Conservation (phyloP, 345 rosid species). For the Arabis hirsuta region DNA sequence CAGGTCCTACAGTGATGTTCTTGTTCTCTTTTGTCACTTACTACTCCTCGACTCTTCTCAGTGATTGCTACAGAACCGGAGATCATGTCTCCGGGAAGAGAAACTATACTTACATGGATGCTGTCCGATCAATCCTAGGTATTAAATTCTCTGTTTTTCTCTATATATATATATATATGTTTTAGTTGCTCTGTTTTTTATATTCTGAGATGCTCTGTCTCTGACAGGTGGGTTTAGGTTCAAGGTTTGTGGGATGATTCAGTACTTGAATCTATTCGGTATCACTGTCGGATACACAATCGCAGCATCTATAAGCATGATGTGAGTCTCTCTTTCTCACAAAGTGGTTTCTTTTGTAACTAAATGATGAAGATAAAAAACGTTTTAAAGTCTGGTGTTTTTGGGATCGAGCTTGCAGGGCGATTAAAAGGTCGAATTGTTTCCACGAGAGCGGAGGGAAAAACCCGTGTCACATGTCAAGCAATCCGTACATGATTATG, state of each 20-base stretch:
- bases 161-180: neutral
- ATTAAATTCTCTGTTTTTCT: slow-evolving; percentile 10
- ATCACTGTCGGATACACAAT: slow-evolving; percentile 73
- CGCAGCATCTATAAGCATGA: slow-evolving; percentile 83
- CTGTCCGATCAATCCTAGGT: slow-evolving; percentile 80
- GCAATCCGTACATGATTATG: slow-evolving; percentile 78
- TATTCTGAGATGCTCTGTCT: slow-evolving; percentile 20
- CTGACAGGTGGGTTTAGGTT: slow-evolving; percentile 65
- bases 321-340: slow-evolving; percentile 46
- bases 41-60: slow-evolving; percentile 69
- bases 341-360: neutral
- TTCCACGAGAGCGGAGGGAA: slow-evolving; percentile 67
- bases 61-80: slow-evolving; percentile 70
- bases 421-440: slow-evolving; percentile 76
- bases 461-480: slow-evolving; percentile 64
- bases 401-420: slow-evolving; percentile 49
- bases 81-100: slow-evolving; percentile 66
- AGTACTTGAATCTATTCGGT: slow-evolving; percentile 73
- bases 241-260: slow-evolving; percentile 67
- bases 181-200: neutral
- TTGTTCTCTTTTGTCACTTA: slow-evolving; percentile 73
- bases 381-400: neutral
- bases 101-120: slow-evolving; percentile 81
- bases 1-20: slow-evolving; percentile 79
- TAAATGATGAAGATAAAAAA: neutral